Conservation (phyloP, 2,329 filamentous ascomycete genomes). For the Fusarium sp. region DNA sequence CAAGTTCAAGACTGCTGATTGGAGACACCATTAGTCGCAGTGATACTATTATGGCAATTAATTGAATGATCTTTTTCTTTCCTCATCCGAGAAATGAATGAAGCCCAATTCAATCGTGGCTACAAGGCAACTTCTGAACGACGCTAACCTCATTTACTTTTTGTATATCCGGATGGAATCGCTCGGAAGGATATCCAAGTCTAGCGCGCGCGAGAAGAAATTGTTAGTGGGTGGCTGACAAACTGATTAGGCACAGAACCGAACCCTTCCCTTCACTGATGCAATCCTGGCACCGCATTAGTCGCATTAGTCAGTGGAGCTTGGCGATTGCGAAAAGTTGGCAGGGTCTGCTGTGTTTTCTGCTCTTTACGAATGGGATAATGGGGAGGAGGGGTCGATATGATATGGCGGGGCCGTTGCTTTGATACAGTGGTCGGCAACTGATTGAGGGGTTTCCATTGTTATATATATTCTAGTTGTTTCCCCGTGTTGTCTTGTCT, state of each 20-base stretch:
- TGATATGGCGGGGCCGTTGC: slow-evolving; percentile 18
- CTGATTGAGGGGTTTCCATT: neutral
- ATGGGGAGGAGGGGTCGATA: slow-evolving; percentile 5
- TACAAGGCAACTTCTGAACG: neutral
- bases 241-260: neutral
- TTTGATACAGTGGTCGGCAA: neutral
- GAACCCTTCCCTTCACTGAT: neutral
- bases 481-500: neutral
- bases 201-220: slow-evolving; percentile 6
- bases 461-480: slow-evolving; percentile 26
- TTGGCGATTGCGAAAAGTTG: slow-evolving; percentile 14
- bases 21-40: neutral
- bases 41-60: neutral
- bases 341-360: slow-evolving; percentile 5
- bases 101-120: neutral
- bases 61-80: too few species aligned
- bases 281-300: slow-evolving; percentile 13
- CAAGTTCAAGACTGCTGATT: too few species aligned
- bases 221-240: neutral
- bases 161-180: slow-evolving; percentile 5
- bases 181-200: neutral
- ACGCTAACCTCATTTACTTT: neutral
- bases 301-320: slow-evolving; percentile 26
- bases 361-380: neutral
- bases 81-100: neutral